Percentiles rank a stretch among this genome's conserved stretches.
Conservation (phyloP, 495 filamentous ascomycete species). For the Cercophora samala region DNA sequence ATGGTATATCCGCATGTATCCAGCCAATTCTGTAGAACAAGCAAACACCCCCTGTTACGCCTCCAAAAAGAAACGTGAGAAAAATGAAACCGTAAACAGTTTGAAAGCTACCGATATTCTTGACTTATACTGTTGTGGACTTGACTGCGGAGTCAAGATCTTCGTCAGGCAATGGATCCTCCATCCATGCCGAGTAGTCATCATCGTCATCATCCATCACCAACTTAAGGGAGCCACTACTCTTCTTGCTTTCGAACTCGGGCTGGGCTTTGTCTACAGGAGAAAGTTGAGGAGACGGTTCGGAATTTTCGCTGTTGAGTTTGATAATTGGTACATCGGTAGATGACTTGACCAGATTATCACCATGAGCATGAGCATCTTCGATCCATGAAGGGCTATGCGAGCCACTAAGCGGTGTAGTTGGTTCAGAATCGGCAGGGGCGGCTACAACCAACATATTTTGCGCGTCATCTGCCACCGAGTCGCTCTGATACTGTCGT, state of each 20-base stretch:
- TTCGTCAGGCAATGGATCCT: constrained; percentile 20
- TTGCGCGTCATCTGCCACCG: constrained; percentile 37
- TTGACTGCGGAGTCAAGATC: constrained; percentile 13
- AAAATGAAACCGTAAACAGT: neutral
- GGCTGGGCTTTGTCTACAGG: neutral
- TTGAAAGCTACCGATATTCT: neutral
- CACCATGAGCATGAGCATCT: constrained; percentile 44
- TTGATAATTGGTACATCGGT: neutral
- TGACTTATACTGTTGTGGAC: neutral
- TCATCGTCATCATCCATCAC: constrained; percentile 29
- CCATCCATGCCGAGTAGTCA: constrained; percentile 39
- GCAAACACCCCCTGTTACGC: neutral
- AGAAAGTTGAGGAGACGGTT: neutral
- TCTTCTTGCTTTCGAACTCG: neutral
- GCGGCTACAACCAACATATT: constrained; percentile 58
- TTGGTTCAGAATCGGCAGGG: constrained; percentile 55
- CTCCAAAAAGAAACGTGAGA: neutral
- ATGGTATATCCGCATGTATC: constrained; percentile 8
- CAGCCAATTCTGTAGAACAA: constrained; percentile 3
- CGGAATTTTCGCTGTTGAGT: neutral
- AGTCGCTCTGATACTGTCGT: constrained; percentile 27
- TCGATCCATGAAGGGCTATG: constrained; percentile 38
- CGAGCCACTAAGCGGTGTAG: constrained; percentile 42
- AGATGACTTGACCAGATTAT: neutral
- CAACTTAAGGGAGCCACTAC: neutral